These are phyloP conservation scores for Lepidium africanum DNA, from an alignment of 345 rosid genomes.

Conservation along the genomic window DNA sequence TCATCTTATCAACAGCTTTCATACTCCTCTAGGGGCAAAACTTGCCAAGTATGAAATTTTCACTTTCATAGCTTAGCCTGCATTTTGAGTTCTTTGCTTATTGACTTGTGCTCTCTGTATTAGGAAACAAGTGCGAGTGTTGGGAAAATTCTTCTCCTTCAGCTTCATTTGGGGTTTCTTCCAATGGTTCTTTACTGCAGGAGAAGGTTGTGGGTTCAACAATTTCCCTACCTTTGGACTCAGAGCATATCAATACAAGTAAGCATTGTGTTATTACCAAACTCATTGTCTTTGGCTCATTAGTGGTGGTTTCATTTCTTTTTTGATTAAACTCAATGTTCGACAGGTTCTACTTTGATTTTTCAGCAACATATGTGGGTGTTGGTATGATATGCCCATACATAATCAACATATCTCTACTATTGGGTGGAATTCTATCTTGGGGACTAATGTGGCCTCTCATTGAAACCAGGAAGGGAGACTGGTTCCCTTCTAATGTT, in stretches of 20 bases:
- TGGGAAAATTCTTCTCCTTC: slow-evolving; percentile 57
- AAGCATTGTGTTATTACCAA: background rate
- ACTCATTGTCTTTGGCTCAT: background rate
- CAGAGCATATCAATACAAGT: slow-evolving; percentile 50
- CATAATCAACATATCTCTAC: slow-evolving; percentile 72
- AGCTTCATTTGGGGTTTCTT: slow-evolving; percentile 77
- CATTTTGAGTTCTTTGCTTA: background rate
- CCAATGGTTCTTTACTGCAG: slow-evolving; percentile 63
- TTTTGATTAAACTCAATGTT: background rate
- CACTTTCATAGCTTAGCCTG: background rate
- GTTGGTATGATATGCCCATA: slow-evolving; percentile 94
- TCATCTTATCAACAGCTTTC: slow-evolving; percentile 83
- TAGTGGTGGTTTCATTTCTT: background rate
- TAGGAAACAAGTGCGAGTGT: slow-evolving; percentile 52
- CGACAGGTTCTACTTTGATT: slow-evolving; percentile 79
- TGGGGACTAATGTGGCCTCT: slow-evolving; percentile 91
- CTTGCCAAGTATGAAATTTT: slow-evolving; percentile 30
- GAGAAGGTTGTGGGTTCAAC: slow-evolving; percentile 67
- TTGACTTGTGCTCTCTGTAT: slow-evolving; percentile 1
- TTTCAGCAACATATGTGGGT: slow-evolving; percentile 83
- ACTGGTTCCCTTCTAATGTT: slow-evolving; percentile 54
- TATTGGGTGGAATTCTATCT: slow-evolving; percentile 69
- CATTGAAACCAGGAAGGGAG: slow-evolving; percentile 56
- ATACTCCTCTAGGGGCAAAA: slow-evolving; percentile 87
- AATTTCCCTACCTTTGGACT: slow-evolving; percentile 79